Percentiles rank a stretch among this genome's conserved stretches.
Evolutionary conservation across 1,139 yeast genomes (phyloP).

Genomic region (Sugiyamaella neomexicana): DNA sequence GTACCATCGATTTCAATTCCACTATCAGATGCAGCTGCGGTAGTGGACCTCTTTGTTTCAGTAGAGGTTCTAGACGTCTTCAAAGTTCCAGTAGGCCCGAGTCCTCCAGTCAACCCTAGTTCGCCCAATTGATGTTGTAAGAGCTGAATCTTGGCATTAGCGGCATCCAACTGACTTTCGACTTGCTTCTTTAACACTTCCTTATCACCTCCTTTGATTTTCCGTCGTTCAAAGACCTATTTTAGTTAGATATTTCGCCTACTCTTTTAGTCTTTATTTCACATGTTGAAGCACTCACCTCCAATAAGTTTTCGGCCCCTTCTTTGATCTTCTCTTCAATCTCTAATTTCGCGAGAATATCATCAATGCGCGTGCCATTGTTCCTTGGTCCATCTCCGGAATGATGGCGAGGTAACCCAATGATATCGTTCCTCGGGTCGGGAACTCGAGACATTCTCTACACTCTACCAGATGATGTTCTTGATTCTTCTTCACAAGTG

Average conservation of each 20-base stretch:
- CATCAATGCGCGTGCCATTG: conserved; percentile 30
- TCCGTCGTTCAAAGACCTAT: conserved; percentile 30
- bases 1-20: conserved; percentile 1
- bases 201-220: conserved; percentile 32
- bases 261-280: no score
- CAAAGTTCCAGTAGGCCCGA: neutral
- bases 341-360: conserved; percentile 40
- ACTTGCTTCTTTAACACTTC: conserved; percentile 38
- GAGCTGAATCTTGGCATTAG: conserved; percentile 40
- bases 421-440: conserved; percentile 25
- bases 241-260: no score
- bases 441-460: conserved; percentile 20
- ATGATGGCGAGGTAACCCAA: conserved; percentile 25
- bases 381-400: conserved; percentile 19
- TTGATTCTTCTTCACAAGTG: neutral
- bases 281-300: conserved; percentile 30
- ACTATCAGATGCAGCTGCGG: neutral
- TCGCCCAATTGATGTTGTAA: conserved; percentile 38
- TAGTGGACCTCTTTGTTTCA: neutral
- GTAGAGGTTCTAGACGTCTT: neutral
- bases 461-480: neutral
- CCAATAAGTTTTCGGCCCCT: conserved; percentile 45
- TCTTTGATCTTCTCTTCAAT: conserved; percentile 44
- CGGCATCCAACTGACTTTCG: conserved; percentile 43
- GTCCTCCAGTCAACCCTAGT: conserved; percentile 27